Evolutionary conservation across 2,329 filamentous ascomycete genomes (phyloP).

Genomic region (Juglanconis juglandina): DNA sequence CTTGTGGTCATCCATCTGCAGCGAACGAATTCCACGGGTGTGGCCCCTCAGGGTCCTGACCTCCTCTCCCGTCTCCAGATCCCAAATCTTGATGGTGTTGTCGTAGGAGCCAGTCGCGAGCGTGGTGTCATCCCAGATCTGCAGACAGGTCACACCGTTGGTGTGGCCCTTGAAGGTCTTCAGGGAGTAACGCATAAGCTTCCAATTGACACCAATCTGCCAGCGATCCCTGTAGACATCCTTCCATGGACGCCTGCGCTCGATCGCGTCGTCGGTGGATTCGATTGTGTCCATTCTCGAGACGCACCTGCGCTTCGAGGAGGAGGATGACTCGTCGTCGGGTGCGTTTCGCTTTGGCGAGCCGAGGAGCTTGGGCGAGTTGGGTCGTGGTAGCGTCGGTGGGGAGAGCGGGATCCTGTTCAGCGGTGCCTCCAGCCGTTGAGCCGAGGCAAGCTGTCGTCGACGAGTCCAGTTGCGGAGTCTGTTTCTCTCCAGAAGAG

Average conservation of each 20-base stretch:
- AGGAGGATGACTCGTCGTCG: conserved; percentile 17
- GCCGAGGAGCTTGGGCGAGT: conserved; percentile 21
- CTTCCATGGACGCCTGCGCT: conserved; percentile 72
- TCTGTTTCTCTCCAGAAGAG: conserved; percentile 82
- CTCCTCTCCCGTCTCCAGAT: conserved; percentile 82
- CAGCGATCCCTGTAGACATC: conserved; percentile 83
- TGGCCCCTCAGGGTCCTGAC: conserved; percentile 83
- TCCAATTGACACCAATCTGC: conserved; percentile 96
- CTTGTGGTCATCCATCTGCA: conserved; percentile 91
- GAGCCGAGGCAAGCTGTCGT: conserved; percentile 59
- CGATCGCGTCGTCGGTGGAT: conserved; percentile 12
- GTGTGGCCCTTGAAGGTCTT: conserved; percentile 80
- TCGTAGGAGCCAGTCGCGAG: conserved; percentile 95
- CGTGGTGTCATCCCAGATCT: conserved; percentile 75
- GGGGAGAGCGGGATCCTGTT: conserved; percentile 22
- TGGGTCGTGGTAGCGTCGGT: conserved; percentile 28
- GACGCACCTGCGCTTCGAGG: conserved; percentile 32
- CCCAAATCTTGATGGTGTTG: conserved; percentile 92
- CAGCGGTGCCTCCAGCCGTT: conserved; percentile 22
- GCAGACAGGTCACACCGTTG: conserved; percentile 71
- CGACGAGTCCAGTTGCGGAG: conserved; percentile 83
- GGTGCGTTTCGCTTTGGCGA: conserved; percentile 33
- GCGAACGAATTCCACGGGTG: conserved; percentile 74
- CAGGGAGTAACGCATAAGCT: conserved; percentile 83
- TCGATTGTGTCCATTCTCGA: conserved; percentile 19